Percentiles rank a stretch among this genome's conserved stretches.
Conservation (phyloP, 805 yeast genomes). For the Isabelozyma pseudorhagii region DNA sequence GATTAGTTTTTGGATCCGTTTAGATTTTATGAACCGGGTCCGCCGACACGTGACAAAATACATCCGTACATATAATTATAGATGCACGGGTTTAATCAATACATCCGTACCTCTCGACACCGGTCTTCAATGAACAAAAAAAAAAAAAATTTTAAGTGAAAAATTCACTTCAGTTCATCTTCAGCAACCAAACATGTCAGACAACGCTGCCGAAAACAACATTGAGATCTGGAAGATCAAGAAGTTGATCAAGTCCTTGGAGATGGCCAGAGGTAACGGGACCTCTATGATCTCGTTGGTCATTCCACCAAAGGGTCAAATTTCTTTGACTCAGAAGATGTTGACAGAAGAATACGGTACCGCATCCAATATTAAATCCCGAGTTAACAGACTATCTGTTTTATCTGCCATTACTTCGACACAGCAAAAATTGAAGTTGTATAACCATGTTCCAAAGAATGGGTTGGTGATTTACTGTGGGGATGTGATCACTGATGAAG, state of each 20-base stretch:
- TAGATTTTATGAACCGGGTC: too few relatives aligned
- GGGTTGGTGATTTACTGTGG: constrained; percentile 98
- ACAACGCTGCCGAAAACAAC: constrained; percentile 76
- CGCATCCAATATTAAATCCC: constrained; percentile 95
- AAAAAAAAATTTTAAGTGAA: background rate
- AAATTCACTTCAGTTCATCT: background rate
- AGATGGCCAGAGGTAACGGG: constrained; percentile 96
- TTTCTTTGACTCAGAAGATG: constrained; percentile 83
- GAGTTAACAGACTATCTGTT: constrained; percentile 95
- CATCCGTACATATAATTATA: background rate
- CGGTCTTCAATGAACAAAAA: too few relatives aligned
- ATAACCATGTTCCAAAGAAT: constrained; percentile 85
- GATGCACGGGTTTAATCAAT: background rate
- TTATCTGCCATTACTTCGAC: constrained; percentile 97
- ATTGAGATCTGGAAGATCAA: constrained; percentile 99
- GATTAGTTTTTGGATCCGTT: too few relatives aligned
- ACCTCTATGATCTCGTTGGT: constrained; percentile 97
- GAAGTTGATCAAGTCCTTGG: constrained; percentile 83
- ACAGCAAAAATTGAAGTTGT: constrained; percentile 91
- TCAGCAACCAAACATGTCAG: constrained; percentile 12
- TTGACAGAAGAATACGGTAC: constrained; percentile 98
- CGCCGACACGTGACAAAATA: background rate
- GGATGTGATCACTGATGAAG: constrained; percentile 95
- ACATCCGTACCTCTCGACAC: background rate
- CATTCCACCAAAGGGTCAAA: constrained; percentile 94